A percentile compares a stretch with the other conserved stretches of the same genome.
These are phyloP conservation scores for Lachancea waltii DNA, from an alignment of 805 yeast genomes.

Conservation along the genomic window DNA sequence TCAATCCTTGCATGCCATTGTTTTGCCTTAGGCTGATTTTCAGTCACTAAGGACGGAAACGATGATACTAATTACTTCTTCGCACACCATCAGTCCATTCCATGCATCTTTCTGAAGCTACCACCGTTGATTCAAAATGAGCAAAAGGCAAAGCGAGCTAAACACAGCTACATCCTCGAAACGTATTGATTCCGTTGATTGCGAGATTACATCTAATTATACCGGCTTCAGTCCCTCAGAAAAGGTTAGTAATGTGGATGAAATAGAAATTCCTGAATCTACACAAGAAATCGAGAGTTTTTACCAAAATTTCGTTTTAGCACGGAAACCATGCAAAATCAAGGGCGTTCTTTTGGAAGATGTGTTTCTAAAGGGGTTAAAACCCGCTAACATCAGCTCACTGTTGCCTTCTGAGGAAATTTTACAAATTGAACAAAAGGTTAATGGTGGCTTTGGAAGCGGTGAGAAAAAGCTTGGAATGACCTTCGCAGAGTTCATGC, in stretches of 20 bases:
- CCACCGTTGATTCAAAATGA: constrained; percentile 5
- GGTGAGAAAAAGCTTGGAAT: constrained; percentile 49
- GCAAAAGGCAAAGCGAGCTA: constrained; percentile 5
- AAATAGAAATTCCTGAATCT: constrained; percentile 18
- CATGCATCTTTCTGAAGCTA: too few species aligned
- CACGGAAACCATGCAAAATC: constrained; percentile 47
- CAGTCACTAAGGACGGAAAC: too few species aligned
- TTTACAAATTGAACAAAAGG: constrained; percentile 54
- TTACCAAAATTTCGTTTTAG: constrained; percentile 35
- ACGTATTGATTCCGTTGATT: background rate
- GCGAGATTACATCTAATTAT: constrained; percentile 8
- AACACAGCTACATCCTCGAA: too few species aligned
- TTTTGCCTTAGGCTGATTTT: too few species aligned
- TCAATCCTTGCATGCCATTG: too few species aligned
- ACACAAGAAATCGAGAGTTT: constrained; percentile 28
- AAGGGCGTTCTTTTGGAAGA: constrained; percentile 33
- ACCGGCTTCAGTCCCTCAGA: constrained; percentile 16
- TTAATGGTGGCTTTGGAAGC: constrained; percentile 60
- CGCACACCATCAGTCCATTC: too few species aligned
- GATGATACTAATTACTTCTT: too few species aligned
- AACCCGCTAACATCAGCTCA: constrained; percentile 32
- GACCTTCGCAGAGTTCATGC: constrained; percentile 44
- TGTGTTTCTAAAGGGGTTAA: constrained; percentile 32
- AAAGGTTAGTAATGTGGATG: constrained; percentile 11
- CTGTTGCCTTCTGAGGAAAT: constrained; percentile 33